Percentiles rank a stretch among this genome's conserved stretches.
Conservation (phyloP, 257 asterid genomes). For the Jacaranda mimosifolia region DNA sequence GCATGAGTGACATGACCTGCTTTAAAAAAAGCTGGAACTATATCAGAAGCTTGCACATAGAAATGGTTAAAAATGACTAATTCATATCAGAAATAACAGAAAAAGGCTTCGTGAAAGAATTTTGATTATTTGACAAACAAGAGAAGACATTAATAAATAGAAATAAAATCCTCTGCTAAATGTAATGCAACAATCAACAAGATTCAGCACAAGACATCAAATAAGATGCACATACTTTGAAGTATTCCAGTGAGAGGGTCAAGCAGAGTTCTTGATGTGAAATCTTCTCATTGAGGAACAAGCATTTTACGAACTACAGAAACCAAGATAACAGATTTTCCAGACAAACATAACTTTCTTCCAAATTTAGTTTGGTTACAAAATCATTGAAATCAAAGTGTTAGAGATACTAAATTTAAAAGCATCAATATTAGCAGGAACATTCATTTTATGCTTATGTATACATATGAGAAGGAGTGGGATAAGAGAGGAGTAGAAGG, state of each 20-base stretch:
- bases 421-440: constrained; percentile 18
- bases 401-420: neutral
- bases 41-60: neutral
- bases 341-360: constrained; percentile 1
- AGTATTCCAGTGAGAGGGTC: neutral
- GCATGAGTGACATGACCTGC: neutral
- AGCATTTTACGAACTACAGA: neutral
- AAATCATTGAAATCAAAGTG: neutral
- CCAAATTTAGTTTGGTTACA: neutral
- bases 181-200: neutral
- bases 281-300: constrained; percentile 2
- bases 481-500: neutral
- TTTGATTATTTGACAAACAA: neutral
- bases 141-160: neutral
- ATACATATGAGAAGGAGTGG: neutral
- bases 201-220: neutral
- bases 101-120: constrained; percentile 1
- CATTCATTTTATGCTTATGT: neutral
- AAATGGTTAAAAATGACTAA: neutral
- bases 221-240: neutral
- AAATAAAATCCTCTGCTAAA: neutral
- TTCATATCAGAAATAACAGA: neutral
- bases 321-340: neutral
- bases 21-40: neutral
- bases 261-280: neutral